A percentile compares a stretch with the other conserved stretches of the same genome.
Conservation (phyloP, 306 rosid species). For the Trichosanthes truncata region DNA sequence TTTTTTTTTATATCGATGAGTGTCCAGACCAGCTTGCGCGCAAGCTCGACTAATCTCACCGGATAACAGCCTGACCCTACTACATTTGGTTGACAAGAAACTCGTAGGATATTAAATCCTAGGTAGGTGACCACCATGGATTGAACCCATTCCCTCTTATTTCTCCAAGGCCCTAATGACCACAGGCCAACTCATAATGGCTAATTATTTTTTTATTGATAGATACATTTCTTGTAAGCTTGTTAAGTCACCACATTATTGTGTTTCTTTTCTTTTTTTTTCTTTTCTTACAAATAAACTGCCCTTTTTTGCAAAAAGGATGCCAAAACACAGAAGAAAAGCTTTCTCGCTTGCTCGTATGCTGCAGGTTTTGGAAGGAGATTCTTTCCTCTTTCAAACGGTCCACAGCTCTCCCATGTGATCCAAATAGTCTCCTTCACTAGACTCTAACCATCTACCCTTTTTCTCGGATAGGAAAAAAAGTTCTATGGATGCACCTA, state of each 20-base stretch:
- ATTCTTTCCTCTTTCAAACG: background rate
- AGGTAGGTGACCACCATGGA: too few species aligned
- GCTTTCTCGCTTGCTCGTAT: too few species aligned
- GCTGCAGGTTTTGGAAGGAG: background rate
- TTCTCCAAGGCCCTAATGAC: too few species aligned
- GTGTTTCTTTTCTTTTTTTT: background rate
- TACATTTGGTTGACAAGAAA: too few species aligned
- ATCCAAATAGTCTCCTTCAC: background rate
- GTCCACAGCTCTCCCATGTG: background rate
- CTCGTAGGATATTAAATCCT: too few species aligned
- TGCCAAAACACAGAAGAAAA: background rate
- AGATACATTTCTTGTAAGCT: background rate
- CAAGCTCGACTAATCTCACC: too few species aligned
- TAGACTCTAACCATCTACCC: background rate
- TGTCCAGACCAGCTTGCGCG: too few species aligned
- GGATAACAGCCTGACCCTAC: too few species aligned
- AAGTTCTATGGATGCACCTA: background rate
- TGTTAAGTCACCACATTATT: background rate
- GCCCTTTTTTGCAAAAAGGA: background rate
- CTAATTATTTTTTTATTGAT: background rate
- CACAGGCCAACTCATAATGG: too few species aligned
- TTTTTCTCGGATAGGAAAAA: background rate
- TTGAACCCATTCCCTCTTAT: too few species aligned
- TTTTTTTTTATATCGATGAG: too few species aligned
- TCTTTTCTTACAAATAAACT: background rate